Evolutionary conservation across 345 rosid species (phyloP), one percentile per base, ranked within the genome.

Genomic region (Clarkia xantiana): DNA sequence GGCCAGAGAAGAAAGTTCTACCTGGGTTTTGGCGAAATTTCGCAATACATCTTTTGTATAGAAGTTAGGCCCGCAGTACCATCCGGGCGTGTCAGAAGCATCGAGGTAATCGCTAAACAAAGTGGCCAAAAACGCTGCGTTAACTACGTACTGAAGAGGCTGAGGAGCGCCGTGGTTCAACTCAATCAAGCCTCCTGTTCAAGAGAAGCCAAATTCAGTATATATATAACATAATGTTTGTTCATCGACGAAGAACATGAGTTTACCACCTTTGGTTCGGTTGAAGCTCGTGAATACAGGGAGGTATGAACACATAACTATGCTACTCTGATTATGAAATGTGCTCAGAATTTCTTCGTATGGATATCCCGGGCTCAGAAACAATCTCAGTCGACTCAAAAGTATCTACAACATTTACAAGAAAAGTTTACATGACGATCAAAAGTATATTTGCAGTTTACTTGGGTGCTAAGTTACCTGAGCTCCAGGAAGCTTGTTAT

Each of bases 71-170:
- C 95, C 95, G 65, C 95, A 85, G 51, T 82, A 80, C 94, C 95
- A 86, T 60, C 95, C 97, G 42, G 95, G 97, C 52, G 94, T 86
- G 72, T 85, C 85, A 36, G 94, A 85, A 70, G 94, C 94, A 40
- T 86, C 95, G 34, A 89, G 87, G 67, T 86, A 89, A 75, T 89
- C 97, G 65, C 84, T 76, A 49, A 59, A 89, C 13, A 82, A 39
- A 9, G 88, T 55, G 0, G 97, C 97, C 55, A 89, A 65, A 71
- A 80, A 89, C 39, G 97, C 94, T 44, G 97, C 94, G 71, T 89
- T 89, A 39, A 65, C 91, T 11, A 79, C 76, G 62, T 89, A 89
- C 54, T 89, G 97, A 44, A 89, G 81, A 18, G 95, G 97, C 72
- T 86, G 97, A 13, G 95, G 97, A 42, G 65, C 67, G 62, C 97